Base-by-base conservation (phyloP, 192 early-diverging fungal species). In the Backusella sp. region DNA sequence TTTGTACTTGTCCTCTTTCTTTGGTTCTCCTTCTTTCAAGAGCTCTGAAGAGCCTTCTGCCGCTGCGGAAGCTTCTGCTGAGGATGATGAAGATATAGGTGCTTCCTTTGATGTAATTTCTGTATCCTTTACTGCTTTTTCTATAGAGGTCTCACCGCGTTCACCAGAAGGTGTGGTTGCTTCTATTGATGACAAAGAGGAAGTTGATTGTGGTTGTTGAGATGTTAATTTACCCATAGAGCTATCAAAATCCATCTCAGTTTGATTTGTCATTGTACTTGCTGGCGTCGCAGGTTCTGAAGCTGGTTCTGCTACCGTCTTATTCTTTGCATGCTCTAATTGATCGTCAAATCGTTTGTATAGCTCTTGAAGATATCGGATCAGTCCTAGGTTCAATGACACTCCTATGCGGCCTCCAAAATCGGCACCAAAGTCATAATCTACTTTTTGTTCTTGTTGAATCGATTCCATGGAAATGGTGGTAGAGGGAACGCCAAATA, bases 381-480 rank as follows among this genome's bases (percentile, higher is more conserved):
- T 82, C 23, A 82, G 76, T 8, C 82, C 81, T 67, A 87, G 56
- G 73, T 87, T 87, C 8, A 87, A 74, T 6, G 86, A 82, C 5
- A 87, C 76, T 41, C 84, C 73, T n/a, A 87, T 77, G 19, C 82
- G 74, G 34, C 83, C 86, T 2, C 76, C 78, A 62, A 87, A 87
- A 34, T 77, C 72, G 6, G 76, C 75, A 12, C 59, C 28, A 72
- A 87, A 87, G 35, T 68, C 69, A 68, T 87, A 79, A 28, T 84
- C 70, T 0, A 77, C 46, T 17, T 66, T 30, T 19, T 70, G 73
- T 14, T 67, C 46, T 8, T 72, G 11, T 17, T 82, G 80, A 32
- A 59, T 52, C 9, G 86, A 83, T 17, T 74, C 36, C 86, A 87
- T 87, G 2, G 59, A 77, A 41, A 86, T 67, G 32, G 77, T 67